Base-by-base conservation (phyloP, 1,284 basidiomycete species). In the Puccinia hordei region DNA sequence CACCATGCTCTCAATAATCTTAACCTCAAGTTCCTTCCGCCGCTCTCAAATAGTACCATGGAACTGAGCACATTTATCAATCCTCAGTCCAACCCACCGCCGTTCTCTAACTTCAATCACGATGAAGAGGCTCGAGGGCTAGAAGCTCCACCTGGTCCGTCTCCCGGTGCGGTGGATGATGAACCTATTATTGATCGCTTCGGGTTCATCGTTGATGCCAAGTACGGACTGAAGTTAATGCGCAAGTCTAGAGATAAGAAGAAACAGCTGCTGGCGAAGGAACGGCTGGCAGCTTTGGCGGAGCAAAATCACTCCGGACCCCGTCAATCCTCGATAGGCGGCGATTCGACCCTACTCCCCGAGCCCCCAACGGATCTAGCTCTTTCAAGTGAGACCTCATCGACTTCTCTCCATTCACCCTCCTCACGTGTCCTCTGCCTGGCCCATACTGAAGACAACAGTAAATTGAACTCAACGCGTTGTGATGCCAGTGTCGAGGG, bases 121-220 rank as follows among this genome's bases (percentile, higher is more conserved):
- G 75, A 55, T 33, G 57, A 65, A 44, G 51, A 27, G 27, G 51
- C 49, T 30, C 24, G 35, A 3, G 59, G 57, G 24, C n/a, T 49
- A 10, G 27, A 38, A 35, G 61, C 61, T 13, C n/a, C 33, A 12
- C 27, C 49, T 49, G 59, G 55, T n/a, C 38, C 38, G 22, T 63
- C 49, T 19, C n/a, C 35, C 12, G 38, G 61, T 38, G 63, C n/a
- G 13, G 30, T 24, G 24, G 75, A 78, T 44, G 41, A 80, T 27
- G 33, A 72, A 49, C 77, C 77, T 41, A 41, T 80, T 5, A 53
- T 68, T 10, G 77, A 80, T 49, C 51, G 77, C 17, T 80, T 80
- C 65, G 77, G 77, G 19, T 80, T 80, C 66, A 61, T 80, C 44
- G 69, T 80, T 22, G 77, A 80, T 72, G 68, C 46, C 22, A 80